Percentiles rank a stretch among this genome's conserved stretches.
These are phyloP conservation scores for Thalassiosira livingstoniorum DNA, from an alignment of 352 stramenopile genomes.

Conservation along the genomic window DNA sequence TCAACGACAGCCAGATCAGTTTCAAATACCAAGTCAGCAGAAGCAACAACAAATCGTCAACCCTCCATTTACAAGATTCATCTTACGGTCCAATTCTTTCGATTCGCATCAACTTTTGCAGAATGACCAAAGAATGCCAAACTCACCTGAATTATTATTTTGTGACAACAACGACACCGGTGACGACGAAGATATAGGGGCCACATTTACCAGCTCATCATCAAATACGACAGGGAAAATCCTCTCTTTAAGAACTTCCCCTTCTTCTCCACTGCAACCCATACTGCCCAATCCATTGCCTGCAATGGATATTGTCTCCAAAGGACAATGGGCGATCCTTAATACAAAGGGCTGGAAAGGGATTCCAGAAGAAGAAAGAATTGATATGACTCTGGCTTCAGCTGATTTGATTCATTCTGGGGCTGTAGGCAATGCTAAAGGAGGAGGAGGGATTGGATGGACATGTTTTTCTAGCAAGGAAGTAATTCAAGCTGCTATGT, in stretches of 20 bases:
- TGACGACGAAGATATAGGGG: too few relatives aligned
- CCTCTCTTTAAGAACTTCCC: constrained; percentile 5
- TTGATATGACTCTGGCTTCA: constrained; percentile 29
- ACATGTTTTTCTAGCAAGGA: constrained; percentile 54
- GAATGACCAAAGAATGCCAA: background rate
- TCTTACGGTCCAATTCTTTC: too few relatives aligned
- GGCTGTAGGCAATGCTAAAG: background rate
- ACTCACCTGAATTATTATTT: too few relatives aligned
- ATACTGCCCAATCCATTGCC: constrained; percentile 48
- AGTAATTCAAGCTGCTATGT: constrained; percentile 50
- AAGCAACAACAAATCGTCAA: too few relatives aligned
- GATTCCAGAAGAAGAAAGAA: constrained; percentile 39
- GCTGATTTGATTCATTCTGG: constrained; percentile 34
- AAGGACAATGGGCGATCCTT: constrained; percentile 44
- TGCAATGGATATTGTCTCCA: constrained; percentile 35
- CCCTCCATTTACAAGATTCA: too few relatives aligned
- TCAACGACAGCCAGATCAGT: background rate
- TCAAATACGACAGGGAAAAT: constrained; percentile 18
- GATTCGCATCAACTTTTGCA: background rate
- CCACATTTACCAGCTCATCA: too few relatives aligned
- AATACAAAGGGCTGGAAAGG: constrained; percentile 51
- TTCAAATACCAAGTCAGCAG: too few relatives aligned
- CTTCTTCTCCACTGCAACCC: constrained; percentile 16
- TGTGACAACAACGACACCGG: background rate
- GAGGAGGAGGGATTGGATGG: constrained; percentile 37